Percentiles rank a stretch among this genome's conserved stretches.
Conservation (phyloP, 2,329 filamentous ascomycete species). For the Xylariales sp. region DNA sequence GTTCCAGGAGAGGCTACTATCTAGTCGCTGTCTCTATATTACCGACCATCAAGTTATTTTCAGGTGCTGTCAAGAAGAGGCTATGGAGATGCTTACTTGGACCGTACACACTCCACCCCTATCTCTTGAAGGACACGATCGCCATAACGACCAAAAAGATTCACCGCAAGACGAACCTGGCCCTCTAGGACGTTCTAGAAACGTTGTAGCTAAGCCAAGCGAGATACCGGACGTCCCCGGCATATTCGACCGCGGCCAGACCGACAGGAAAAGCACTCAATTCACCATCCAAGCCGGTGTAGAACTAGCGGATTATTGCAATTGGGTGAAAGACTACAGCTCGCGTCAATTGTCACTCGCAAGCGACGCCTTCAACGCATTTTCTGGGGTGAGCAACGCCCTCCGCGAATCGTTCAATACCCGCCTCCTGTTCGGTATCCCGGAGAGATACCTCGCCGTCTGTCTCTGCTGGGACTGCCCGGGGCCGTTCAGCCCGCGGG, state of each 20-base stretch:
- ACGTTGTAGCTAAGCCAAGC: background rate
- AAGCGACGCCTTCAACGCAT: constrained; percentile 33
- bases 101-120: background rate
- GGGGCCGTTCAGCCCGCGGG: background rate
- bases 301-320: constrained; percentile 27
- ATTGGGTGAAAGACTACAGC: constrained; percentile 37
- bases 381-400: constrained; percentile 29
- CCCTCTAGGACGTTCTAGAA: background rate
- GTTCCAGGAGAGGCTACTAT: constrained; percentile 35
- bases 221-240: background rate
- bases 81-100: constrained; percentile 33
- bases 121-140: background rate
- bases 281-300: constrained; percentile 15
- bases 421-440: constrained; percentile 26
- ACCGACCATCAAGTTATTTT: constrained; percentile 32
- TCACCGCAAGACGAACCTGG: background rate
- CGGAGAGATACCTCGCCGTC: constrained; percentile 32
- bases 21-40: constrained; percentile 29
- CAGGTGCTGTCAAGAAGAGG: constrained; percentile 31
- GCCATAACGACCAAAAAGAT: background rate
- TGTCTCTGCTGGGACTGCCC: constrained; percentile 32
- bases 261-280: background rate
- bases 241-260: background rate
- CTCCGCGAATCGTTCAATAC: constrained; percentile 14
- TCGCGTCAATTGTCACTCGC: constrained; percentile 26